Conservation (phyloP, 2,329 filamentous ascomycete species). For the Cercospora janseana region DNA sequence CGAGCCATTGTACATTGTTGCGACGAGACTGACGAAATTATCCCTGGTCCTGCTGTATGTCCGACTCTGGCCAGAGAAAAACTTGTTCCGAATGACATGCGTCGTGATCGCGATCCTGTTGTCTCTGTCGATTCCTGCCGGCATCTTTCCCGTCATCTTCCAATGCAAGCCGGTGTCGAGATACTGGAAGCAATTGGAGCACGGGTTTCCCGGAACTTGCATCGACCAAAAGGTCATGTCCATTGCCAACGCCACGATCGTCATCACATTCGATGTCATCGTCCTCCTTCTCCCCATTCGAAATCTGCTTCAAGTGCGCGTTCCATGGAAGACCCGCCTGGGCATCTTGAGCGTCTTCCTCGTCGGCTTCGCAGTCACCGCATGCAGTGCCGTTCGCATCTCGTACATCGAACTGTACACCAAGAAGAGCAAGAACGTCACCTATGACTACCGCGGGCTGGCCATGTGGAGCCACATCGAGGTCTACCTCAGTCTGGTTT, state of each 20-base stretch:
- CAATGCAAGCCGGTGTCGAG: slow-evolving; percentile 8
- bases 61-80: slow-evolving; percentile 16
- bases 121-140: slow-evolving; percentile 1
- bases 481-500: slow-evolving; percentile 21
- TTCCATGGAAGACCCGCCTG: slow-evolving; percentile 11
- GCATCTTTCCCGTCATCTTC: slow-evolving; percentile 7
- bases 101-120: slow-evolving; percentile 5
- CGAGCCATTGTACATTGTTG: slow-evolving; percentile 13
- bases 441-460: slow-evolving; percentile 20
- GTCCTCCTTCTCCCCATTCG: slow-evolving; percentile 17
- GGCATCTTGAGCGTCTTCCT: slow-evolving; percentile 19
- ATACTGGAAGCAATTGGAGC: slow-evolving; percentile 9
- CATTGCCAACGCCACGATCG: slow-evolving; percentile 3
- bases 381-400: slow-evolving; percentile 17
- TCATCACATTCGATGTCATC: slow-evolving; percentile 17
- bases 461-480: slow-evolving; percentile 20
- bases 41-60: slow-evolving; percentile 21
- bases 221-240: slow-evolving; percentile 13
- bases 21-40: slow-evolving; percentile 17
- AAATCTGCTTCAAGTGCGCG: slow-evolving; percentile 12
- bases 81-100: slow-evolving; percentile 8
- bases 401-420: slow-evolving; percentile 15
- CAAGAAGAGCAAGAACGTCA: slow-evolving; percentile 14
- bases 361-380: slow-evolving; percentile 20
- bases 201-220: slow-evolving; percentile 9